These are phyloP conservation scores for Hypoxylon fragiforme DNA, from an alignment of 495 filamentous ascomycete species.

Conservation along the genomic window DNA sequence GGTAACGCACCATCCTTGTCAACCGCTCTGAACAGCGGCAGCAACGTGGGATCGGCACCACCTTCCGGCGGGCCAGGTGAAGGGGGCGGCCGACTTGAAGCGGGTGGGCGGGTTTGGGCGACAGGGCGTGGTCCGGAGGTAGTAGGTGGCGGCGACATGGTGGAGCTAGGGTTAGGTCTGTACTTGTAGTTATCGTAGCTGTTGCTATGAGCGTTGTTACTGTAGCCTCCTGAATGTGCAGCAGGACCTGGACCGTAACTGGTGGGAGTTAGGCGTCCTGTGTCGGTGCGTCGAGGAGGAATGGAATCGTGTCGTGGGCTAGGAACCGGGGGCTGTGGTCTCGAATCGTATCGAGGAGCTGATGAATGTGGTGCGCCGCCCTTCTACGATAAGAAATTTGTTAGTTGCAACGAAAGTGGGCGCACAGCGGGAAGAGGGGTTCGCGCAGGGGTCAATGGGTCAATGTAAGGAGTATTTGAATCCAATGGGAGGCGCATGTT, in stretches of 20 bases:
- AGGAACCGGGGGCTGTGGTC: conserved; percentile 35
- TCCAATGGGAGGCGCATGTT: conserved; percentile 20
- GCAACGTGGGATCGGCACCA: conserved; percentile 70
- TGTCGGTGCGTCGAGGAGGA: conserved; percentile 39
- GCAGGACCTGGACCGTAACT: conserved; percentile 36
- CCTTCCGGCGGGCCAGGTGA: conserved; percentile 63
- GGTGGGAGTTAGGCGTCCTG: conserved; percentile 41
- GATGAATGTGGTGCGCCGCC: conserved; percentile 25
- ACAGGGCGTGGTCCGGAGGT: conserved; percentile 52
- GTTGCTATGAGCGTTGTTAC: conserved; percentile 10
- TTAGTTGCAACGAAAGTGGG: conserved; percentile 17
- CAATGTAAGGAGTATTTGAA: conserved; percentile 11
- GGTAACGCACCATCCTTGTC: conserved; percentile 70
- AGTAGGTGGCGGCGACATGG: conserved; percentile 46
- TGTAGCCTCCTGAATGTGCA: conserved; percentile 26
- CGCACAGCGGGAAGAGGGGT: conserved; percentile 20
- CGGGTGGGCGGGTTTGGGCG: conserved; percentile 55
- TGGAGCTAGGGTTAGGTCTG: conserved; percentile 30
- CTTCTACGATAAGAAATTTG: conserved; percentile 37
- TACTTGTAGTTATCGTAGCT: conserved; percentile 28
- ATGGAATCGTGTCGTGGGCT: conserved; percentile 26
- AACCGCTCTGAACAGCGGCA: conserved; percentile 87
- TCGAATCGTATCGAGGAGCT: conserved; percentile 46
- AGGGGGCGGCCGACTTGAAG: conserved; percentile 64
- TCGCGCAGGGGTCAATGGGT: conserved; percentile 16